phyloP scores from a whole-genome alignment of 371 early-diverging fungal species.

The Basidiobolus meristosporus region DNA sequence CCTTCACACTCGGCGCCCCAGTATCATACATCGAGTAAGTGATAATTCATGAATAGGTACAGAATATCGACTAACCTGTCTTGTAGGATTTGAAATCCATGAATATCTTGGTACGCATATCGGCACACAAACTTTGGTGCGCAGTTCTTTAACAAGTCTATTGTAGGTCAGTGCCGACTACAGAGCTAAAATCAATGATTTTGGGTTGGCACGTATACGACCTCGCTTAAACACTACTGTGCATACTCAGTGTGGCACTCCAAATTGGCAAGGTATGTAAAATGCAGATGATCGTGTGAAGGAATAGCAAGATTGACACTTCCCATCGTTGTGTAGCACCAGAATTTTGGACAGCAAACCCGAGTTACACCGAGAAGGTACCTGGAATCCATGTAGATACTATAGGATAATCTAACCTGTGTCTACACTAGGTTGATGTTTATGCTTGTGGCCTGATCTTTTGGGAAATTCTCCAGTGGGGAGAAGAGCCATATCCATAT shows the following conservation, averaged over 20 bases:
- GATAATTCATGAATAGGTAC: too few relatives aligned
- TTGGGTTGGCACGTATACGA: conserved; percentile 56
- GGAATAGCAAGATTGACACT: too few relatives aligned
- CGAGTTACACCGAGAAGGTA: conserved; percentile 59
- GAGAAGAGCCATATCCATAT: conserved; percentile 47
- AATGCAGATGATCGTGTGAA: too few relatives aligned
- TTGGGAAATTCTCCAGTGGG: conserved; percentile 67
- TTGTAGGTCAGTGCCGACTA: conserved; percentile 37
- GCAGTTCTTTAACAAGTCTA: too few relatives aligned
- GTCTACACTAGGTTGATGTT: too few relatives aligned
- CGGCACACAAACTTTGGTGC: too few relatives aligned
- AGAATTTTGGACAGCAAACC: conserved; percentile 52
- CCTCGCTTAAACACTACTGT: conserved; percentile 38
- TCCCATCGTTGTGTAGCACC: too few relatives aligned
- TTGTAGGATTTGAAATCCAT: conserved; percentile 84
- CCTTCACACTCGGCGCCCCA: conserved; percentile 23
- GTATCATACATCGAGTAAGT: conserved; percentile 36
- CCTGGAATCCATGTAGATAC: background rate
- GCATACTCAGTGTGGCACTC: conserved; percentile 57
- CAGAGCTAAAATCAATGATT: conserved; percentile 62
- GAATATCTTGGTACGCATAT: conserved; percentile 49
- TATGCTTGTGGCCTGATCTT: conserved; percentile 60
- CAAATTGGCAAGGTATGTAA: conserved; percentile 40
- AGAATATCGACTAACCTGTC: too few relatives aligned
- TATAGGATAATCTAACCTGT: too few relatives aligned